phyloP scores from a whole-genome alignment of 1,139 yeast genomes.

The Scheffersomyces quercinus region DNA sequence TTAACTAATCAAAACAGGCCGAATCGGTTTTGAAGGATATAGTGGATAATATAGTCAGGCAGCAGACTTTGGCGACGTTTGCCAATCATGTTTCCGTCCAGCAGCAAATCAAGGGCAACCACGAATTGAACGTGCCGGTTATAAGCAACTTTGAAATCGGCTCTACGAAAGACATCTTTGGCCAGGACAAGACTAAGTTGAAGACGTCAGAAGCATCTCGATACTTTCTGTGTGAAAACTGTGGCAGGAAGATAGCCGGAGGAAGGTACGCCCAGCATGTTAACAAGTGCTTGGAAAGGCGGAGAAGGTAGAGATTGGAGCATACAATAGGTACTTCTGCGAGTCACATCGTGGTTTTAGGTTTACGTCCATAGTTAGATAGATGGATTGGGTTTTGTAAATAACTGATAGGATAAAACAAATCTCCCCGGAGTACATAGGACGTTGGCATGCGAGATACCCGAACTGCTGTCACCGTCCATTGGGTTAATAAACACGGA shows the following conservation, averaged over 20 bases:
- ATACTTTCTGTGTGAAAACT: slow-evolving; percentile 78
- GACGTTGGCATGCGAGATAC: too few relatives aligned
- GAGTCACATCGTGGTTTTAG: too few relatives aligned
- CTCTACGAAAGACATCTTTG: slow-evolving; percentile 37
- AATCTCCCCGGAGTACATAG: too few relatives aligned
- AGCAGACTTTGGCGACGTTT: slow-evolving; percentile 31
- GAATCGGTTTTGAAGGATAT: slow-evolving; percentile 32
- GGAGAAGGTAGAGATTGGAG: slow-evolving; percentile 12
- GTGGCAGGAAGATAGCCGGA: slow-evolving; percentile 86
- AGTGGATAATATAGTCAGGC: slow-evolving; percentile 35
- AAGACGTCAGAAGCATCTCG: slow-evolving; percentile 40
- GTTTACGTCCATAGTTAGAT: too few relatives aligned
- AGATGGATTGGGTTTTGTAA: too few relatives aligned
- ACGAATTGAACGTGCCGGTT: slow-evolving; percentile 3
- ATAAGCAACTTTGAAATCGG: slow-evolving; percentile 11
- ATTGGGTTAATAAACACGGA: too few relatives aligned
- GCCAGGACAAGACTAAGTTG: slow-evolving; percentile 42
- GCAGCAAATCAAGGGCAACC: slow-evolving; percentile 13
- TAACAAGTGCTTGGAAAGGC: slow-evolving; percentile 72
- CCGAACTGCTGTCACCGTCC: too few relatives aligned
- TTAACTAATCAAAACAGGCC: slow-evolving; percentile 13
- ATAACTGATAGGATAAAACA: too few relatives aligned
- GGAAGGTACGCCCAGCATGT: slow-evolving; percentile 91
- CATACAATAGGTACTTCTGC: not conserved
- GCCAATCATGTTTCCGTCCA: slow-evolving; percentile 26